phyloP scores from a whole-genome alignment of 2,329 filamentous ascomycete species.

The Cytospora leucostoma region DNA sequence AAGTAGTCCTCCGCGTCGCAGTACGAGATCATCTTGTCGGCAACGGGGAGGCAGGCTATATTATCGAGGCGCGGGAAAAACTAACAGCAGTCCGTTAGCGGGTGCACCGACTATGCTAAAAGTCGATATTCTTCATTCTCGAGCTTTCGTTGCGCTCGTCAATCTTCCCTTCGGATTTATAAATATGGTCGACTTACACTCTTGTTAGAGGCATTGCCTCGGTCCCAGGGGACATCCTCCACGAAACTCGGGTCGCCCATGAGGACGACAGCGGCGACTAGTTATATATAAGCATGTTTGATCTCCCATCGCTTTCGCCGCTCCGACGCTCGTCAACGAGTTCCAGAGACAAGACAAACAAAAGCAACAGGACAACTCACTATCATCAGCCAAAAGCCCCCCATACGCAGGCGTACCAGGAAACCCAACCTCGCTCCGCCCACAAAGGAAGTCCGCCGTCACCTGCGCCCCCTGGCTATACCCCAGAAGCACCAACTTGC shows the following conservation, averaged over 20 bases:
- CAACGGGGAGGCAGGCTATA: constrained; percentile 25
- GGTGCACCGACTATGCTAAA: too few species aligned
- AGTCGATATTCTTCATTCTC: too few species aligned
- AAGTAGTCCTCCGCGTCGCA: constrained; percentile 30
- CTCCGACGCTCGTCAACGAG: neutral
- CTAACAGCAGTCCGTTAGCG: neutral
- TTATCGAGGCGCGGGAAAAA: constrained; percentile 29
- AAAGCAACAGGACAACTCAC: constrained; percentile 19
- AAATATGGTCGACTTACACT: constrained; percentile 31
- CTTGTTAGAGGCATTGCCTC: constrained; percentile 35
- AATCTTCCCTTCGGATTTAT: neutral
- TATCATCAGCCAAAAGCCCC: constrained; percentile 16
- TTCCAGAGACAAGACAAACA: neutral
- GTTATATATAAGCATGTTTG: neutral
- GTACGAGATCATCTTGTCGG: constrained; percentile 27
- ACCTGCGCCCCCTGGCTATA: constrained; percentile 37
- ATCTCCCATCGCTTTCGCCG: neutral
- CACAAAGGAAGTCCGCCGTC: constrained; percentile 36
- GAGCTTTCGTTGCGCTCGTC: neutral
- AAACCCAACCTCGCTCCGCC: constrained; percentile 30
- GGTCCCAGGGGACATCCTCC: constrained; percentile 34
- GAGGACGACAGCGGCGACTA: constrained; percentile 38
- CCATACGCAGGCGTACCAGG: constrained; percentile 27
- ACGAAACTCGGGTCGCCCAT: constrained; percentile 41
- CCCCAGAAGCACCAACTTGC: constrained; percentile 40